Conservation (phyloP, 176 grass and related monocot genomes). For the Juncus effusus region DNA sequence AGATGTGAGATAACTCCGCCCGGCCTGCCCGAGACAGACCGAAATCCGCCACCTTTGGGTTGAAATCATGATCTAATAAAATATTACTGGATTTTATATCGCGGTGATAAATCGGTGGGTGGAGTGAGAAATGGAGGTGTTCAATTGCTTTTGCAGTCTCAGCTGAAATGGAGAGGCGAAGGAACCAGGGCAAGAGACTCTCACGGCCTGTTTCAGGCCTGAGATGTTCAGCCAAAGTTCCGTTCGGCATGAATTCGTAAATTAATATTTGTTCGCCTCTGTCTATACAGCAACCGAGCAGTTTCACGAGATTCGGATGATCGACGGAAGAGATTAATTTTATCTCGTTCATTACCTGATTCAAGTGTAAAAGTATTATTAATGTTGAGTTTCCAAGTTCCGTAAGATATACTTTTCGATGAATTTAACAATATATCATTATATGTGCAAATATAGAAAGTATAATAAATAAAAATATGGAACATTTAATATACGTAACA, state of each 20-base stretch:
- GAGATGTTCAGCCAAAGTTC: slow-evolving; percentile 73
- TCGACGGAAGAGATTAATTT: slow-evolving; percentile 70
- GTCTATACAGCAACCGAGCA: slow-evolving; percentile 89
- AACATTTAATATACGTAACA: slow-evolving; percentile 73
- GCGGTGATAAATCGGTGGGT: slow-evolving; percentile 85
- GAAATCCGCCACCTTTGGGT: slow-evolving; percentile 80
- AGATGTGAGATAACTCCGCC: slow-evolving; percentile 49
- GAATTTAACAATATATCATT: no score
- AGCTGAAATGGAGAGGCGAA: slow-evolving; percentile 46
- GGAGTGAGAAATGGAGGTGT: slow-evolving; percentile 51
- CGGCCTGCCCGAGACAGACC: slow-evolving; percentile 53
- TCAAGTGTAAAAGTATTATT: background rate
- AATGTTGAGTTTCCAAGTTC: slow-evolving; percentile 14
- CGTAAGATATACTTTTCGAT: background rate
- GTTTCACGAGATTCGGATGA: slow-evolving; percentile 79
- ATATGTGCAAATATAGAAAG: no score
- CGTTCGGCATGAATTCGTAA: slow-evolving; percentile 87
- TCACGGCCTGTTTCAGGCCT: background rate
- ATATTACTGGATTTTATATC: slow-evolving; percentile 97
- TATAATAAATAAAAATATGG: slow-evolving; percentile 87
- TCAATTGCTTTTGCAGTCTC: slow-evolving; percentile 61
- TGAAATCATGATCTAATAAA: slow-evolving; percentile 52
- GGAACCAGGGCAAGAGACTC: slow-evolving; percentile 38
- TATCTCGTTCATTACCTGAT: slow-evolving; percentile 65
- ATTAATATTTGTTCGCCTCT: slow-evolving; percentile 81